phyloP scores from a whole-genome alignment of 768 basidiomycete genomes.

The Multifurca ochricompacta region DNA sequence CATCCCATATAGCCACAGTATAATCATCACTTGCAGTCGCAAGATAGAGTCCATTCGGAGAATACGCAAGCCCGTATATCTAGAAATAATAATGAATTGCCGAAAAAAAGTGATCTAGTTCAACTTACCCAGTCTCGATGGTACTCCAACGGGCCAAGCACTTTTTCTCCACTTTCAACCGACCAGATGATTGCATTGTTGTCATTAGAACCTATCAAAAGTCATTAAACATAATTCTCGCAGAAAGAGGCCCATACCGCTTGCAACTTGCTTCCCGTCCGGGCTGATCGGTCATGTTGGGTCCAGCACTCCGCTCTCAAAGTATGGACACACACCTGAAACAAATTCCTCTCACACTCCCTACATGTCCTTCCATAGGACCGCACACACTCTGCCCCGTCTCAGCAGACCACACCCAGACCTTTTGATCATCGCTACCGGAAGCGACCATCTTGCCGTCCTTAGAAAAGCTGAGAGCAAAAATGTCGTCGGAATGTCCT shows the following conservation, averaged over 20 bases:
- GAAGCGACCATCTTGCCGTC: slow-evolving; percentile 18
- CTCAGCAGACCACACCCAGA: slow-evolving; percentile 15
- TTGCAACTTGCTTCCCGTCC: slow-evolving; percentile 12
- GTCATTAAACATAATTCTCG: not conserved
- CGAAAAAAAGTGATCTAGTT: not conserved
- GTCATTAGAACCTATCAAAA: slow-evolving; percentile 8
- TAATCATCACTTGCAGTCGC: slow-evolving; percentile 44
- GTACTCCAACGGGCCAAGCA: not conserved
- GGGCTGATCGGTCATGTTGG: slow-evolving; percentile 1
- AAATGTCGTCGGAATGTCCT: slow-evolving; percentile 13
- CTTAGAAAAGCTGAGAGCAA: slow-evolving; percentile 13
- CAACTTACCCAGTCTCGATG: slow-evolving; percentile 9
- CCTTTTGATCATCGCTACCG: slow-evolving; percentile 12
- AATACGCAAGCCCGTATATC: slow-evolving; percentile 12
- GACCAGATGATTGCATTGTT: slow-evolving; percentile 8
- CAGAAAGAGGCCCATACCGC: not conserved
- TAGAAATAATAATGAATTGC: not conserved
- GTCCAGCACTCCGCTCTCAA: not conserved
- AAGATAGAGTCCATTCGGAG: slow-evolving; percentile 20
- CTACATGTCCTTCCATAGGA: slow-evolving; percentile 8
- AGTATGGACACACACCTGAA: not conserved
- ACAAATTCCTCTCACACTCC: slow-evolving; percentile 5
- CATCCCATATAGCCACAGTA: slow-evolving; percentile 42
- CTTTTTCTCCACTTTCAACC: slow-evolving; percentile 1
- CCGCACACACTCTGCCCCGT: slow-evolving; percentile 7